Conservation (phyloP, 805 yeast genomes). For the Scheffersomyces coipomensis region DNA sequence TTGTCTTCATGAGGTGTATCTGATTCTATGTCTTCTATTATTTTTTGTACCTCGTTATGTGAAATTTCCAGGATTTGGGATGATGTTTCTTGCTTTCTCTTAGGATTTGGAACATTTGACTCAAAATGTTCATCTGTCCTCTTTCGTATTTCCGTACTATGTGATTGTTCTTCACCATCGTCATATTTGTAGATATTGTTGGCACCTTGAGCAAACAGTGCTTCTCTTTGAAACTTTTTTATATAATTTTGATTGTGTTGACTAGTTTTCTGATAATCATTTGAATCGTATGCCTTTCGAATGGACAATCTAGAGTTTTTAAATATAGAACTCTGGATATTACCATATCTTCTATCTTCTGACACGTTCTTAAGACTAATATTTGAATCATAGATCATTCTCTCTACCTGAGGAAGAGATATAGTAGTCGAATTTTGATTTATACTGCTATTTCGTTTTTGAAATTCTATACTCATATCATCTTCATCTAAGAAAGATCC, state of each 20-base stretch:
- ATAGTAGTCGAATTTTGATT: neutral
- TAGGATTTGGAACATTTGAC: too few relatives aligned
- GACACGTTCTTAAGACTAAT: too few relatives aligned
- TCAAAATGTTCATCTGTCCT: too few relatives aligned
- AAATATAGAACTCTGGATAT: neutral
- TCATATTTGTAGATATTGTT: conserved; percentile 2
- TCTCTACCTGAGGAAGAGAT: neutral
- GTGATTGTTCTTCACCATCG: conserved; percentile 3
- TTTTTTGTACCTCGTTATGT: too few relatives aligned
- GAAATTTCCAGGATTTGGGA: too few relatives aligned
- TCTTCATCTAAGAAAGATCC: neutral
- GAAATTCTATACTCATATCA: neutral
- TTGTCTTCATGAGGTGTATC: neutral
- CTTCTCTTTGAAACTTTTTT: conserved; percentile 15
- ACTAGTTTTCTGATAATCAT: conserved; percentile 10
- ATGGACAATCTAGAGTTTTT: conserved; percentile 17
- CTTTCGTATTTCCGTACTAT: too few relatives aligned
- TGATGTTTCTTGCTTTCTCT: too few relatives aligned
- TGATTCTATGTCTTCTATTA: too few relatives aligned
- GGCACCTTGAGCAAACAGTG: conserved; percentile 7
- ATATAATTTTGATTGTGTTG: conserved; percentile 17
- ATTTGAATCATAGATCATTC: neutral
- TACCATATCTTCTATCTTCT: too few relatives aligned
- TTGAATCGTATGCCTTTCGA: conserved; percentile 17
- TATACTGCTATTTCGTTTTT: neutral